Conservation (phyloP, 345 rosid species). For the Schrenkiella parvula region DNA sequence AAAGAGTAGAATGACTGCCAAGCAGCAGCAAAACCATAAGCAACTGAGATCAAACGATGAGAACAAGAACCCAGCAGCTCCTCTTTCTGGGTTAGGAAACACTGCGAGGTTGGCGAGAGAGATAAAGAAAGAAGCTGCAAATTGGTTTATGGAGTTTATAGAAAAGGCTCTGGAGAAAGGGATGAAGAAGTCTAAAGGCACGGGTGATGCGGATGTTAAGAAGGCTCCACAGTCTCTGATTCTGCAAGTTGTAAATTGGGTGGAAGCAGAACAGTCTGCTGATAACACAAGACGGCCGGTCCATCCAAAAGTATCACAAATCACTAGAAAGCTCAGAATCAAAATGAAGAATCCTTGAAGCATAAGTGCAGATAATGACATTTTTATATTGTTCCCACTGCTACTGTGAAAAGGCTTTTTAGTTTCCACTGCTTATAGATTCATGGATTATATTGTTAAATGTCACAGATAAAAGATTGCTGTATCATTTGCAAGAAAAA, state of each 20-base stretch:
- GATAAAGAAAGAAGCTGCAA: slow-evolving; percentile 79
- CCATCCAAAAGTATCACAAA: slow-evolving; percentile 75
- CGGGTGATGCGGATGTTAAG: slow-evolving; percentile 43
- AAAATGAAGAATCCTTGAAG: slow-evolving; percentile 65
- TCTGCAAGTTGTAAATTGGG: slow-evolving; percentile 80
- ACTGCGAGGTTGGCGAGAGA: slow-evolving; percentile 60
- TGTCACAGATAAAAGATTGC: neutral
- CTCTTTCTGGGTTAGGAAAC: slow-evolving; percentile 41
- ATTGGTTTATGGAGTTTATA: slow-evolving; percentile 90
- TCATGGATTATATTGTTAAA: slow-evolving; percentile 20
- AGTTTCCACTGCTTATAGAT: slow-evolving; percentile 15
- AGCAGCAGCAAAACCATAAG: slow-evolving; percentile 38
- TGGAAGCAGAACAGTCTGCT: slow-evolving; percentile 69
- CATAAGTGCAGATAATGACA: neutral
- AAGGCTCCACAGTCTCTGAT: slow-evolving; percentile 74
- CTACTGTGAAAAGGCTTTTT: slow-evolving; percentile 8
- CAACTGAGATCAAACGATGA: slow-evolving; percentile 59
- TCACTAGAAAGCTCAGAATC: slow-evolving; percentile 78
- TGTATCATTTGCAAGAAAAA: neutral
- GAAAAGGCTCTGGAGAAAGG: slow-evolving; percentile 80
- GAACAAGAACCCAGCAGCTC: slow-evolving; percentile 56
- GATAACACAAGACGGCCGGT: slow-evolving; percentile 48
- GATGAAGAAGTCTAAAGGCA: slow-evolving; percentile 57
- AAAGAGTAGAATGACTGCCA: slow-evolving; percentile 42
- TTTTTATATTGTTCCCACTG: neutral